Percentiles rank a stretch among this genome's conserved stretches.
Conservation (phyloP, 768 basidiomycete species). For the Boletus pseudo-olivaceus region DNA sequence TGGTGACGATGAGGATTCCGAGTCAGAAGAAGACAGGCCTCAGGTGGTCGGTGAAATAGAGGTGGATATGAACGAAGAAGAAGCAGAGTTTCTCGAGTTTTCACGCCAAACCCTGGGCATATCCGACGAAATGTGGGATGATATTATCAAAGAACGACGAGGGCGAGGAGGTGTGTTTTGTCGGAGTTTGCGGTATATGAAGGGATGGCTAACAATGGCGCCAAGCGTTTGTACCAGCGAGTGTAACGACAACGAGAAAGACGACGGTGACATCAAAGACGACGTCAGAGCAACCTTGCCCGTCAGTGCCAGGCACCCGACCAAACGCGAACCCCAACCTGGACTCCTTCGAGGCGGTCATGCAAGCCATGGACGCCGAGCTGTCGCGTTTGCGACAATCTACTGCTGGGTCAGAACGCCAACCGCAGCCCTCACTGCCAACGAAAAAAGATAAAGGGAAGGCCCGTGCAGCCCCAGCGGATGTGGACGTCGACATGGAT, state of each 20-base stretch:
- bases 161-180: slow-evolving; percentile 71
- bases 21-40: slow-evolving; percentile 78
- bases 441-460: slow-evolving; percentile 49
- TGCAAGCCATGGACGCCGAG: slow-evolving; percentile 93
- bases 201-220: slow-evolving; percentile 5
- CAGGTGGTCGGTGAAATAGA: slow-evolving; percentile 82
- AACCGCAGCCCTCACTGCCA: slow-evolving; percentile 10
- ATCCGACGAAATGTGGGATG: slow-evolving; percentile 80
- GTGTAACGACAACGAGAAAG: slow-evolving; percentile 9
- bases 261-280: slow-evolving; percentile 1
- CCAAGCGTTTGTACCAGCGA: slow-evolving; percentile 58
- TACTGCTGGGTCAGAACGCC: slow-evolving; percentile 14
- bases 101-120: slow-evolving; percentile 90
- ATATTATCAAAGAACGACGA: slow-evolving; percentile 78
- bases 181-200: background rate
- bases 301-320: slow-evolving; percentile 34
- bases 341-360: slow-evolving; percentile 92
- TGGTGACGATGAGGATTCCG: slow-evolving; percentile 45
- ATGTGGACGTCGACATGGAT: slow-evolving; percentile 53
- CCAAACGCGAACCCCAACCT: slow-evolving; percentile 63
- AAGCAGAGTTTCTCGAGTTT: slow-evolving; percentile 94
- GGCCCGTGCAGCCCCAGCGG: slow-evolving; percentile 29
- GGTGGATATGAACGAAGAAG: slow-evolving; percentile 88
- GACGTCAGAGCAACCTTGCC: slow-evolving; percentile 7
- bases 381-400: slow-evolving; percentile 47